Conservation (phyloP, 495 filamentous ascomycete species). For the Tuber brumale region DNA sequence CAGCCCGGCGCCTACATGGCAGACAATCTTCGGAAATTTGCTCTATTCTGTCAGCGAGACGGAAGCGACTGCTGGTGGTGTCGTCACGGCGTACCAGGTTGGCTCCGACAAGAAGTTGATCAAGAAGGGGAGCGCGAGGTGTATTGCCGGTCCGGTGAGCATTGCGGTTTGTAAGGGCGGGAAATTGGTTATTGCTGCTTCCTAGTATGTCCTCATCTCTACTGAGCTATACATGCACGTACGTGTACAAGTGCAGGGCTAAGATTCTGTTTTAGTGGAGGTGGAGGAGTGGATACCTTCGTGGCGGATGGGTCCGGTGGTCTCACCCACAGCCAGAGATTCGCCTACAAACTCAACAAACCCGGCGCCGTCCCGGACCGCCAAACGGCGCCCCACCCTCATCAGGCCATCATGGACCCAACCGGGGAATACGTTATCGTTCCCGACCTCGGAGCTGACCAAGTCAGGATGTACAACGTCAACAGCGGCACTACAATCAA, state of each 20-base stretch:
- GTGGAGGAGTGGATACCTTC: constrained; percentile 24
- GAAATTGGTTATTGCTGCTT: constrained; percentile 23
- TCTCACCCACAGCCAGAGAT: constrained; percentile 46
- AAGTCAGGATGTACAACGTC: constrained; percentile 59
- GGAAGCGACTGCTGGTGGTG: neutral
- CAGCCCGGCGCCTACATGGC: constrained; percentile 27
- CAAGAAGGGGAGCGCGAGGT: constrained; percentile 13
- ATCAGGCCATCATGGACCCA: constrained; percentile 64
- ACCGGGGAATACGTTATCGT: constrained; percentile 57
- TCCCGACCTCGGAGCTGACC: constrained; percentile 66
- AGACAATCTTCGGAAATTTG: constrained; percentile 19
- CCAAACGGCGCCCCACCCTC: constrained; percentile 64
- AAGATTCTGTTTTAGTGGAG: constrained; percentile 13
- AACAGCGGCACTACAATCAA: constrained; percentile 42
- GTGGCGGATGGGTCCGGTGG: constrained; percentile 13
- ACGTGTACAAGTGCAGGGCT: neutral
- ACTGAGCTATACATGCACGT: neutral
- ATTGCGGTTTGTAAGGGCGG: constrained; percentile 14
- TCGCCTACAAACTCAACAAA: constrained; percentile 48
- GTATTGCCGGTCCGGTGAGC: constrained; percentile 25
- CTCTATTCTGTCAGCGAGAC: constrained; percentile 28
- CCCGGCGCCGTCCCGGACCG: constrained; percentile 50
- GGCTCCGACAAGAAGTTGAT: constrained; percentile 18
- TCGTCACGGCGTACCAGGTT: constrained; percentile 23
- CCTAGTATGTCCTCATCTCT: constrained; percentile 19